Conservation (phyloP, 305 asterid species). For the Fraxinus xanthoxyloides region DNA sequence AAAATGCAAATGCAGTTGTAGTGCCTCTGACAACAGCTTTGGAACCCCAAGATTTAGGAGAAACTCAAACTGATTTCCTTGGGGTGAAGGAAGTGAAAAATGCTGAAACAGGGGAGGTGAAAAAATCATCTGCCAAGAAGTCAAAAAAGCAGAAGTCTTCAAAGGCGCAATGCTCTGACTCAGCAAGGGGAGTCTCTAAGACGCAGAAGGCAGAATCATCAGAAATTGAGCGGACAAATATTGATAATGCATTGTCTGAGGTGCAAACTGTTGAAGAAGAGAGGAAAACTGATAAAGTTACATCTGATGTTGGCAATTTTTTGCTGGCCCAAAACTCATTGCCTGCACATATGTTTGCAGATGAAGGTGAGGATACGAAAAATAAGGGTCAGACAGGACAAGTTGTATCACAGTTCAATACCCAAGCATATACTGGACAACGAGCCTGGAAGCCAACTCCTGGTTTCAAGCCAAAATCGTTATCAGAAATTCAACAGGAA, state of each 20-base stretch:
- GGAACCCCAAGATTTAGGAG: constrained; percentile 30
- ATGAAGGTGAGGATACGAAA: constrained; percentile 25
- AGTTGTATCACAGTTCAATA: constrained; percentile 29
- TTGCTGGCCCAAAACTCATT: constrained; percentile 25
- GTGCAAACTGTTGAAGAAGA: constrained; percentile 28
- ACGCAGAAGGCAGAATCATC: constrained; percentile 35
- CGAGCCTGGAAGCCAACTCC: constrained; percentile 92
- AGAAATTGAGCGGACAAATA: constrained; percentile 33
- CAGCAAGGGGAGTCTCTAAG: constrained; percentile 38
- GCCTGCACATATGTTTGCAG: constrained; percentile 13
- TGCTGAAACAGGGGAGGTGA: constrained; percentile 45
- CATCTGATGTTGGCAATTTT: constrained; percentile 24
- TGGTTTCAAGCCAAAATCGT: constrained; percentile 77
- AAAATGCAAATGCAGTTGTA: constrained; percentile 26
- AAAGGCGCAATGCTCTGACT: constrained; percentile 44
- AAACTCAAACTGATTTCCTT: constrained; percentile 32
- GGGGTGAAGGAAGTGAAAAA: constrained; percentile 42
- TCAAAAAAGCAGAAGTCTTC: constrained; percentile 68
- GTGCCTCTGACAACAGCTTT: constrained; percentile 23
- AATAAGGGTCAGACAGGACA: constrained; percentile 32
- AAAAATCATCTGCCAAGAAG: constrained; percentile 69
- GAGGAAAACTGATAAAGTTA: constrained; percentile 24
- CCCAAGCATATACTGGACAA: constrained; percentile 39
- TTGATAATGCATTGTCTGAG: constrained; percentile 32
- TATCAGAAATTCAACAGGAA: constrained; percentile 80